Evolutionary conservation across 192 early-diverging fungal genomes (phyloP).

Genomic region (Nowakowskiella sp.): DNA sequence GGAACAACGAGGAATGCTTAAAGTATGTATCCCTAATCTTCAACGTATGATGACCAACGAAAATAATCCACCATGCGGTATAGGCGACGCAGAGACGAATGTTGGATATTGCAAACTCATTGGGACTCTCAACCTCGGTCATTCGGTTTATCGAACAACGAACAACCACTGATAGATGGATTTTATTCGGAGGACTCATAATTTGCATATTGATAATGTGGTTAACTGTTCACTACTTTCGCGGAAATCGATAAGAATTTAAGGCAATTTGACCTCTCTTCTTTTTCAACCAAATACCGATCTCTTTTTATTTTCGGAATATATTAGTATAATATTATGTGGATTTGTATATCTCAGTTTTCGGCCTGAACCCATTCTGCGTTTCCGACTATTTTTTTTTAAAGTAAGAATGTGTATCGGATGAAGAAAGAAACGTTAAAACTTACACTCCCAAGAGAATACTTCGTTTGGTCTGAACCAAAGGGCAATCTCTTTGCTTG

Average conservation of each 20-base stretch:
- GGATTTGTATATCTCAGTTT: too few species aligned
- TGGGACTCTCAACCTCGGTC: constrained; percentile 39
- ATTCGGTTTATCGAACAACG: constrained; percentile 46
- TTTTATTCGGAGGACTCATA: constrained; percentile 35
- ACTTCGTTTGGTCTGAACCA: too few species aligned
- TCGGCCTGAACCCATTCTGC: too few species aligned
- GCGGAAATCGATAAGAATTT: too few species aligned
- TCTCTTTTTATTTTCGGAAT: too few species aligned
- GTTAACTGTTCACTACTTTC: constrained; percentile 18
- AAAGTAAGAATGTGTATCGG: too few species aligned
- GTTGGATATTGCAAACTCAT: constrained; percentile 33
- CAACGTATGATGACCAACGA: neutral
- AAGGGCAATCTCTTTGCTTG: constrained; percentile 68
- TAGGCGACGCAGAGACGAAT: constrained; percentile 39
- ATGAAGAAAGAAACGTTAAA: too few species aligned
- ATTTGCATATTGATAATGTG: constrained; percentile 39
- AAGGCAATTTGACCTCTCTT: too few species aligned
- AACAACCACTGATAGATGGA: constrained; percentile 26
- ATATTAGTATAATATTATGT: too few species aligned
- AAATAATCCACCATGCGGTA: neutral
- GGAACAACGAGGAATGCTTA: constrained; percentile 41
- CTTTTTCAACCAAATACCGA: too few species aligned
- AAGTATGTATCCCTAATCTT: constrained; percentile 20
- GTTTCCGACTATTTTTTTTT: too few species aligned
- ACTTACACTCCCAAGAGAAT: too few species aligned